A percentile compares a stretch with the other conserved stretches of the same genome.
Conservation (phyloP, 2,329 filamentous ascomycete species). For the Alternaria solani region DNA sequence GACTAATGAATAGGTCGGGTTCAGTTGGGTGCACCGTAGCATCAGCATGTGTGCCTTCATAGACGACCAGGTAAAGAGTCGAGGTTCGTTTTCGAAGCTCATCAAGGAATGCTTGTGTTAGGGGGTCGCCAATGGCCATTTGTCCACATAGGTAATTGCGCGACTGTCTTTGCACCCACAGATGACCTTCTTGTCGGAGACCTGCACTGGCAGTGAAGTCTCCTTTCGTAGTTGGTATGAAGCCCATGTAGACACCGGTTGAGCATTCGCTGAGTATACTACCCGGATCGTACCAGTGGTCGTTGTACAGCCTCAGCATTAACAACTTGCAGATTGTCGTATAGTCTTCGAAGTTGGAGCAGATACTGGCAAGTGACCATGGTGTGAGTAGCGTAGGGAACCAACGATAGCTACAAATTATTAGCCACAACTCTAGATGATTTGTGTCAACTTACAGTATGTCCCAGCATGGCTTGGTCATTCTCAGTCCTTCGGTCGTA, state of each 20-base stretch:
- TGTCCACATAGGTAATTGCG: conserved; percentile 42
- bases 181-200: too few species aligned
- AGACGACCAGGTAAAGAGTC: conserved; percentile 34
- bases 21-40: conserved; percentile 37
- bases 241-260: conserved; percentile 37
- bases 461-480: conserved; percentile 44
- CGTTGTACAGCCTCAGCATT: conserved; percentile 35
- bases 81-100: conserved; percentile 33
- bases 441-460: too few species aligned
- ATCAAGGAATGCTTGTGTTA: conserved; percentile 31
- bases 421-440: too few species aligned
- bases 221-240: conserved; percentile 36
- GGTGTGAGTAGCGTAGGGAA: conserved; percentile 38
- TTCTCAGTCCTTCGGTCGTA: conserved; percentile 31
- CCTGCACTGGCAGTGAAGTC: too few species aligned
- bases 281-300: conserved; percentile 35
- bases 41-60: conserved; percentile 38
- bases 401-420: conserved; percentile 41
- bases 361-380: conserved; percentile 38
- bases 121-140: conserved; percentile 38
- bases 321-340: conserved; percentile 38
- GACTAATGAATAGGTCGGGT: conserved; percentile 35
- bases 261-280: conserved; percentile 32
- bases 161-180: too few species aligned
- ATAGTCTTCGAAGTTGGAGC: conserved; percentile 43